A percentile compares a stretch with the other conserved stretches of the same genome.
phyloP scores from a whole-genome alignment of 1,139 yeast genomes.

The Keqinozyma sinolaborantium region DNA sequence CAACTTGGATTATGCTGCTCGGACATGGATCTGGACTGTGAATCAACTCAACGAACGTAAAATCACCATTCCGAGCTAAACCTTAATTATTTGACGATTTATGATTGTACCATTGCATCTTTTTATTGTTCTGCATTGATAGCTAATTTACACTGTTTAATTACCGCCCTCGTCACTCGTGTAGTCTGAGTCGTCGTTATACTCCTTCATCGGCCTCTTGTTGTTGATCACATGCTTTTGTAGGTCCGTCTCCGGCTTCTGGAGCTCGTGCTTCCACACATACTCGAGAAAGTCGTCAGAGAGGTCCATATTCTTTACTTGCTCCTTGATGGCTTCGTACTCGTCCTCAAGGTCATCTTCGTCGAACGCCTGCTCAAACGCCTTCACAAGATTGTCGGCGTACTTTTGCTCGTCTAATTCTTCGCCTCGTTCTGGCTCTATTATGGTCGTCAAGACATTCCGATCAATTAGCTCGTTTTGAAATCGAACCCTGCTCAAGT shows the following conservation, averaged over 20 bases:
- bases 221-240: constrained; percentile 13
- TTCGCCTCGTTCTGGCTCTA: neutral
- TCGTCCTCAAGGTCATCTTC: constrained; percentile 9
- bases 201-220: constrained; percentile 8
- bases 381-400: neutral
- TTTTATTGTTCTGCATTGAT: neutral
- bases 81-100: neutral
- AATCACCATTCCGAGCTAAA: constrained; percentile 17
- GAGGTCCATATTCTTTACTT: constrained; percentile 21
- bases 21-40: constrained; percentile 85
- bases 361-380: constrained; percentile 1
- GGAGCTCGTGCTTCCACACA: constrained; percentile 50
- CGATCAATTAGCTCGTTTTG: neutral
- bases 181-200: constrained; percentile 20
- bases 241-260: constrained; percentile 36
- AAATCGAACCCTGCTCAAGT: neutral
- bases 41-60: constrained; percentile 53
- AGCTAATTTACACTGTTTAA: constrained; percentile 1
- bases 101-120: neutral
- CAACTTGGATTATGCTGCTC: constrained; percentile 59
- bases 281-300: constrained; percentile 63
- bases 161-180: constrained; percentile 8
- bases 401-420: neutral
- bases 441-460: neutral
- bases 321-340: constrained; percentile 19